Evolutionary conservation across 1,139 yeast genomes (phyloP).

Genomic region (Candida albicans): DNA sequence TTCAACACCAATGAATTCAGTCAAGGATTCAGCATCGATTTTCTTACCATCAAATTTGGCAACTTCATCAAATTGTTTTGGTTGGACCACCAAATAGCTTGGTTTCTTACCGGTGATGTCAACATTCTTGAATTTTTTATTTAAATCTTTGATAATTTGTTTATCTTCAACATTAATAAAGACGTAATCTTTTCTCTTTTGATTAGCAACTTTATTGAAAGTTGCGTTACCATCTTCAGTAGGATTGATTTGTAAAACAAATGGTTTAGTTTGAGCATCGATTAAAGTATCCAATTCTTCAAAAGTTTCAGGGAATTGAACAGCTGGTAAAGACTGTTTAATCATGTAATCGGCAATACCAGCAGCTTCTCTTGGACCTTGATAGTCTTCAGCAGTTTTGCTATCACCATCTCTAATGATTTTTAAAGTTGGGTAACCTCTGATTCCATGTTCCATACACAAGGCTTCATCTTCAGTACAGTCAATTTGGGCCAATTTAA

Average conservation of each 20-base stretch:
- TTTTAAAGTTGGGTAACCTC: constrained; percentile 92
- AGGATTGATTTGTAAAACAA: constrained; percentile 49
- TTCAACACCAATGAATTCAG: constrained; percentile 63
- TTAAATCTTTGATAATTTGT: constrained; percentile 26
- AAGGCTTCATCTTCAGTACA: constrained; percentile 85
- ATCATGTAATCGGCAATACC: constrained; percentile 79
- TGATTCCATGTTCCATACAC: constrained; percentile 71
- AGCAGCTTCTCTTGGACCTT: constrained; percentile 80
- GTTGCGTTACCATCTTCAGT: constrained; percentile 46
- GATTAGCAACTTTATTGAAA: constrained; percentile 53
- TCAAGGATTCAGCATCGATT: constrained; percentile 35
- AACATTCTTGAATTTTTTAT: constrained; percentile 22
- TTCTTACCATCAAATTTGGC: constrained; percentile 23
- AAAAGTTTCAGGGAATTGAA: constrained; percentile 49
- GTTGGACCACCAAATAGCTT: constrained; percentile 39
- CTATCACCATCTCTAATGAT: constrained; percentile 73
- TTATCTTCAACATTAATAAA: constrained; percentile 59
- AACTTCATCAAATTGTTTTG: constrained; percentile 33
- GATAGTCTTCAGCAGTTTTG: constrained; percentile 56
- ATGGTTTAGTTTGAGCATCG: constrained; percentile 49
- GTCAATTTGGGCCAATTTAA: constrained; percentile 87
- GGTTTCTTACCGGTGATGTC: constrained; percentile 25
- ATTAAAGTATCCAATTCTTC: constrained; percentile 53
- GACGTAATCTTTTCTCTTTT: constrained; percentile 58
- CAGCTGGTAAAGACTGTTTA: constrained; percentile 82